Evolutionary conservation across 208 protist genomes (phyloP), one percentile per base, ranked within the genome.

Genomic region (Borovskyia barvae): DNA sequence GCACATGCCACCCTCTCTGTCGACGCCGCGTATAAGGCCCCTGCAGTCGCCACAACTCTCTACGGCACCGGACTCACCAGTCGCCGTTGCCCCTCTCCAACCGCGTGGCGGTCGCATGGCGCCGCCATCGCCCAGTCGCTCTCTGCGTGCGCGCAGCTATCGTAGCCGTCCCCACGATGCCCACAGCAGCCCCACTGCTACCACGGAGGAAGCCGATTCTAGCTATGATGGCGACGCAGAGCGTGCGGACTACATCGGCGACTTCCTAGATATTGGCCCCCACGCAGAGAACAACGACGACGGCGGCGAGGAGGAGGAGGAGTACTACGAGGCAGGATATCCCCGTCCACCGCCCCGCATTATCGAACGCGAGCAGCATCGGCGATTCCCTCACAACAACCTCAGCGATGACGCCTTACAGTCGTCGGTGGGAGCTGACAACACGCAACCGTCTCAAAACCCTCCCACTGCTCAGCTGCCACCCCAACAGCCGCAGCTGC

Each of bases 311-410:
- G 41, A 60, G 14, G 36, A 57, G 15, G 42, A 61, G n/a, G 25
- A 39, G 19, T 68, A 81, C 46, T 51, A 47, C 41, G 54, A 49
- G 15, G n/a, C 29, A 2, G 58, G 48, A 12, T 57, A 33, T 28
- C 54, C 46, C 7, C 57, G 62, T 29, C 77, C 55, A 15, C 78
- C 81, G 17, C 87, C 87, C 42, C 84, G 82, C 43, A 92, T 94
- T 35, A 92, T 94, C 39, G 87, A 94, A 65, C 84, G 81, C 17
- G 85, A 90, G 66, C 87, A 92, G 72, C 82, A 92, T 55, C 72
- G 81, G 5, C 78, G 87, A 19, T 35, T 55, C 15, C 64, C 30
- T 19, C 42, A 48, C 32, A 62, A 35, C 42, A 53, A 15, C 58
- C 39, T 42, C 33, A 45, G 12, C 17, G 46, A 66, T 49, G 50